Evolutionary conservation across 129 eudicot species (phyloP), one percentile per base, ranked within the genome.

Genomic region (Arctium minus): DNA sequence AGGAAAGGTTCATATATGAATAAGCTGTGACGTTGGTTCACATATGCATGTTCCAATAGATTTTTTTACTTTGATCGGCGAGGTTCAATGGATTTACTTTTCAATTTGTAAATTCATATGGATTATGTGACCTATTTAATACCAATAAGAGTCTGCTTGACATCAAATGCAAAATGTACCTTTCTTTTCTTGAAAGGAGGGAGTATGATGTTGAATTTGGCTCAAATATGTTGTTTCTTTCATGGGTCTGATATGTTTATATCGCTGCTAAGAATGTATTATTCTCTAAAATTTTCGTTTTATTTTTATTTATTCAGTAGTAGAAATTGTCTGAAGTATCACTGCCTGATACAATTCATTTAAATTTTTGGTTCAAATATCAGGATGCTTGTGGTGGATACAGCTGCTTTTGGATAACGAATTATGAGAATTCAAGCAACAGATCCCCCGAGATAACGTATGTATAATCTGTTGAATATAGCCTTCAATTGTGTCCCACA

Each of bases 331-430:
- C 1, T 22, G 15, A 46, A 46, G 35, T 56, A 39, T 64, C 37
- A 39, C 8, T 22, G 17, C 9, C 15, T 44, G n/a, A 35, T 76
- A 36, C n/a, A 32, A 73, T 36, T 62, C 6, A 8, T 42, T n/a
- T 32, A 22, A 69, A 33, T 62, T 37, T 64, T 76, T 70, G 77
- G 77, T 72, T 60, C 44, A 76, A 73, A 76, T 81, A 27, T 50
- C 81, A 95, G 98, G 97, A 87, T 87, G 90, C 73, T 77, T 95
- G 98, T 86, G 97, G 93, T 84, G 97, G 97, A 76, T 48, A 73
- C 18, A 95, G 97, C 84, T 95, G 98, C 97, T 95, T 95, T 82
- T 79, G 90, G 90, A 87, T 95, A 78, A 91, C 85, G 83, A 92
- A 91, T 84, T 86, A 87, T 89, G 71, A 86, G 81, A 88, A 87